phyloP scores from a whole-genome alignment of 192 early-diverging fungal genomes.

The Entomortierella beljakovae region DNA sequence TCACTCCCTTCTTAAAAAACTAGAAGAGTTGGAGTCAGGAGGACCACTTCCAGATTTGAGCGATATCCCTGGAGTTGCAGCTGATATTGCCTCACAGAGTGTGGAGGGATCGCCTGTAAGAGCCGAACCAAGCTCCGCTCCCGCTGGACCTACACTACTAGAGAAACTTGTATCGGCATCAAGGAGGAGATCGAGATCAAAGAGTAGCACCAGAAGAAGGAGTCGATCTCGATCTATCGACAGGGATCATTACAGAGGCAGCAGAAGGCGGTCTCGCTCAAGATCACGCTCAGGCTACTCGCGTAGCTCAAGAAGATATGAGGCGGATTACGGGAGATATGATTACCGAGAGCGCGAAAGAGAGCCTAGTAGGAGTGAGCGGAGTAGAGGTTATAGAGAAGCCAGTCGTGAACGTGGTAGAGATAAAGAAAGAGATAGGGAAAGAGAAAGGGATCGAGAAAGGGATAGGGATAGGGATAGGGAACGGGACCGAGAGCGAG shows the following conservation, averaged over 20 bases:
- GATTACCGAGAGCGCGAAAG: slow-evolving; percentile 28
- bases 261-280: slow-evolving; percentile 30
- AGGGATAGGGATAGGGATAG: slow-evolving; percentile 14
- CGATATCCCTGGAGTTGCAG: slow-evolving; percentile 29
- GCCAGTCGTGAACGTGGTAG: slow-evolving; percentile 25
- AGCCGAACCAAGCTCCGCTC: neutral
- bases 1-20: slow-evolving; percentile 34
- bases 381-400: slow-evolving; percentile 17
- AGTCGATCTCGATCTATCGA: slow-evolving; percentile 39
- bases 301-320: slow-evolving; percentile 35
- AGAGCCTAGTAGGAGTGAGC: slow-evolving; percentile 5
- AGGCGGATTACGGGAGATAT: slow-evolving; percentile 35
- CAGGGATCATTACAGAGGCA: slow-evolving; percentile 26
- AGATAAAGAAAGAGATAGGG: slow-evolving; percentile 21
- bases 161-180: slow-evolving; percentile 44
- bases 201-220: slow-evolving; percentile 35
- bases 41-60: slow-evolving; percentile 39
- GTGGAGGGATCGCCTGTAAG: slow-evolving; percentile 16
- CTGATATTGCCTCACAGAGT: slow-evolving; percentile 11
- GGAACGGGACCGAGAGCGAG: neutral
- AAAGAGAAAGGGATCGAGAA: slow-evolving; percentile 12
- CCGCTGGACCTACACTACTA: slow-evolving; percentile 11
- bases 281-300: slow-evolving; percentile 38
- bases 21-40: slow-evolving; percentile 46
- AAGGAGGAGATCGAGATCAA: slow-evolving; percentile 30